Conservation (phyloP, 2,329 filamentous ascomycete species). For the Sporothrix brasiliensis region DNA sequence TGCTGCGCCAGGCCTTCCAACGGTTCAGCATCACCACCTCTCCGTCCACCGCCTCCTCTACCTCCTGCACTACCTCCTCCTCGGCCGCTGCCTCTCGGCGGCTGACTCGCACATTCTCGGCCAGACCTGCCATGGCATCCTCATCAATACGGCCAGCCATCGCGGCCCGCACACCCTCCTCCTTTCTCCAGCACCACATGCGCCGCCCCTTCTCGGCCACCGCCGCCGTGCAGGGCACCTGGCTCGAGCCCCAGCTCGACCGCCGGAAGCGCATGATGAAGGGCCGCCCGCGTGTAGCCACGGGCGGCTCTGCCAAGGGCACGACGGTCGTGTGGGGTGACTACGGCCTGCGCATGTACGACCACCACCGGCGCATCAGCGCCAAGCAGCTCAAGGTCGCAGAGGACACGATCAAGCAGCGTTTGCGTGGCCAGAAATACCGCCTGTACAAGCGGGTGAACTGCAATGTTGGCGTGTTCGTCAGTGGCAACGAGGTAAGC, state of each 20-base stretch:
- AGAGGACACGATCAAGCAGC: slow-evolving; percentile 88
- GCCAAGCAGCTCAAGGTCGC: slow-evolving; percentile 85
- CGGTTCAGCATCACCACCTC: slow-evolving; percentile 48
- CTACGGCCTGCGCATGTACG: slow-evolving; percentile 89
- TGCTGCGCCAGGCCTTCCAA: slow-evolving; percentile 56
- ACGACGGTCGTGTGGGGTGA: slow-evolving; percentile 97
- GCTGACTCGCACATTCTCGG: slow-evolving; percentile 28
- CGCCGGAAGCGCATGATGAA: slow-evolving; percentile 89
- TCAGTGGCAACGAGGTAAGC: slow-evolving; percentile 85
- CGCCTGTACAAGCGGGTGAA: slow-evolving; percentile 87
- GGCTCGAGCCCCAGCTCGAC: slow-evolving; percentile 77
- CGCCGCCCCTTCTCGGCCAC: slow-evolving; percentile 74
- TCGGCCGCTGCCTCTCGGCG: background rate
- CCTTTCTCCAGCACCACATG: slow-evolving; percentile 28
- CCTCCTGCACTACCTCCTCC: background rate
- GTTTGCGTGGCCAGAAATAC: slow-evolving; percentile 88
- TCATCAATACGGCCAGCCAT: slow-evolving; percentile 12
- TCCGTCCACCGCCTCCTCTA: background rate
- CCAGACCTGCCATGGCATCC: slow-evolving; percentile 3
- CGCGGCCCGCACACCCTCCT: slow-evolving; percentile 29
- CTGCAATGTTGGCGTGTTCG: slow-evolving; percentile 93
- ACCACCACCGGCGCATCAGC: slow-evolving; percentile 89
- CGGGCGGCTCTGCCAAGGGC: slow-evolving; percentile 86
- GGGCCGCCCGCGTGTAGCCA: slow-evolving; percentile 83
- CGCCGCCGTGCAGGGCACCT: slow-evolving; percentile 61